Percentiles rank a stretch among this genome's conserved stretches.
These are phyloP conservation scores for Fraxinus xanthoxyloides DNA, from an alignment of 305 asterid genomes.

Conservation along the genomic window DNA sequence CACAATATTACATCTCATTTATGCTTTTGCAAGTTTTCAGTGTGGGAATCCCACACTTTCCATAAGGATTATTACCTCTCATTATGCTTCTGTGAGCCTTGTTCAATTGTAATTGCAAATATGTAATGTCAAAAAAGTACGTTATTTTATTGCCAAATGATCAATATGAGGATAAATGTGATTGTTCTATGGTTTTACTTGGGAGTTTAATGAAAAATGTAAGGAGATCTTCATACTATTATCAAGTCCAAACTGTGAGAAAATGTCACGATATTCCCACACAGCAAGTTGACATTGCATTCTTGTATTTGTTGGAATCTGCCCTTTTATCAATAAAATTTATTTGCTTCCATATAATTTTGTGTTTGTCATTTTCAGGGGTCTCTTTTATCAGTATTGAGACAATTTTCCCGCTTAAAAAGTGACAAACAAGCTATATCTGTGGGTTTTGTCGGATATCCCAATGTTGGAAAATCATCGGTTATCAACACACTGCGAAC, in stretches of 20 bases:
- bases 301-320: background rate
- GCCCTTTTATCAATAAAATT: background rate
- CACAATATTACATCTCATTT: background rate
- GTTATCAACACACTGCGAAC: conserved; percentile 94
- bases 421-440: conserved; percentile 95
- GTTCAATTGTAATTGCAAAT: background rate
- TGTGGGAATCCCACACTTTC: background rate
- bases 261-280: background rate
- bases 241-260: background rate
- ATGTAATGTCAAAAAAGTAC: background rate
- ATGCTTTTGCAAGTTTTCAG: background rate
- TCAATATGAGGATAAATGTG: background rate
- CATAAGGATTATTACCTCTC: background rate
- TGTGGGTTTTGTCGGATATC: conserved; percentile 94
- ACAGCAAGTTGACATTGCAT: background rate
- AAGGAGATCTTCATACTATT: background rate
- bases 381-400: conserved; percentile 77
- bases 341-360: conserved; percentile 6
- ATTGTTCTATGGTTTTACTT: background rate
- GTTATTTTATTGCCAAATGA: background rate
- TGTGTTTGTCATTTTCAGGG: conserved; percentile 43
- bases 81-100: background rate
- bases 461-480: conserved; percentile 96
- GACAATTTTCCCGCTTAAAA: conserved; percentile 85
- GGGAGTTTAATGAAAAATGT: background rate